Evolutionary conservation across 768 basidiomycete genomes (phyloP).

Genomic region (Panaeolus cyanescens): DNA sequence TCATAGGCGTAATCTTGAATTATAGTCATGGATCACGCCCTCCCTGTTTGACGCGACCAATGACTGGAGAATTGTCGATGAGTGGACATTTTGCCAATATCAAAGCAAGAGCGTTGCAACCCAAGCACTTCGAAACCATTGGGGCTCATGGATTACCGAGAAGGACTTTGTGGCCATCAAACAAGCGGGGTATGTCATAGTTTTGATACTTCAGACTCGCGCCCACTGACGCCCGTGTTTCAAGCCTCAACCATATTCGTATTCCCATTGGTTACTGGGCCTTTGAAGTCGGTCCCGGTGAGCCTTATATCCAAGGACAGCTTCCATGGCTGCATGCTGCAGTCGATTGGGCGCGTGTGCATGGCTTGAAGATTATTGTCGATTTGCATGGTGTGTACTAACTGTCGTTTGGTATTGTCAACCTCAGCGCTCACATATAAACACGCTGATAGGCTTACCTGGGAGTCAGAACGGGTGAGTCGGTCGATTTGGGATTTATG

Average conservation of each 20-base stretch:
- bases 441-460: conserved; percentile 51
- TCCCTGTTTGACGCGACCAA: conserved; percentile 69
- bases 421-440: neutral
- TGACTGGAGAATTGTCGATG: conserved; percentile 64
- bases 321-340: conserved; percentile 66
- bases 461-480: conserved; percentile 82
- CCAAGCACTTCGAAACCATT: conserved; percentile 57
- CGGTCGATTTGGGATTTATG: neutral
- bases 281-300: conserved; percentile 72
- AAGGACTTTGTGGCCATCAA: conserved; percentile 73
- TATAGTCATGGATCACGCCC: conserved; percentile 75
- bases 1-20: conserved; percentile 8
- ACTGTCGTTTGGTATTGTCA: conserved; percentile 4
- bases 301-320: conserved; percentile 80
- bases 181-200: conserved; percentile 59
- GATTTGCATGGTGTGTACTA: conserved; percentile 58
- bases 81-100: conserved; percentile 73
- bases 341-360: conserved; percentile 62
- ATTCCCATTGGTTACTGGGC: conserved; percentile 90
- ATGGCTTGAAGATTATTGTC: conserved; percentile 78
- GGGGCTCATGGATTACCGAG: conserved; percentile 83
- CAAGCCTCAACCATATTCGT: conserved; percentile 77
- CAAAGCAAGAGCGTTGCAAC: conserved; percentile 51
- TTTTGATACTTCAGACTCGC: neutral
- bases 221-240: neutral